Evolutionary conservation across 139 green algal genomes (phyloP).

Genomic region (Trebouxia sp.): DNA sequence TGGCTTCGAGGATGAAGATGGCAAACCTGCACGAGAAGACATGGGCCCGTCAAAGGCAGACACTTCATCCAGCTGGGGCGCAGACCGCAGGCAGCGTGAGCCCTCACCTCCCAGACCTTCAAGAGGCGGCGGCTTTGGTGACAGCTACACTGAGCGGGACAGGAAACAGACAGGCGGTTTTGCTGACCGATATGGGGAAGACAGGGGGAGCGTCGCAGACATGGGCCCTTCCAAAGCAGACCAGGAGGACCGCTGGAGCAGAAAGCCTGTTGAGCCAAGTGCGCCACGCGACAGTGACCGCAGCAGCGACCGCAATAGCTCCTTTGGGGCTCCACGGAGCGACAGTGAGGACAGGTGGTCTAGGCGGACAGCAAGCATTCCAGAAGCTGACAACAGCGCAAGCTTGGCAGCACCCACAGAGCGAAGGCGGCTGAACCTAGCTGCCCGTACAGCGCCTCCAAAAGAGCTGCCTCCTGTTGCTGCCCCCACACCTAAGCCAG

Average conservation of each 20-base stretch:
- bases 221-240: conserved; percentile 64
- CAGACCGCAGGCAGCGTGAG: conserved; percentile 50
- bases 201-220: conserved; percentile 24
- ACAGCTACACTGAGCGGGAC: conserved; percentile 20
- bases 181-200: conserved; percentile 25
- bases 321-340: conserved; percentile 36
- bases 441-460: conserved; percentile 56
- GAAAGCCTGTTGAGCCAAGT: conserved; percentile 50
- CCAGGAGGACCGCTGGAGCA: conserved; percentile 71
- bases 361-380: not conserved
- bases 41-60: conserved; percentile 77
- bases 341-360: conserved; percentile 45
- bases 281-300: conserved; percentile 30
- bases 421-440: conserved; percentile 64
- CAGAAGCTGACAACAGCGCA: not conserved
- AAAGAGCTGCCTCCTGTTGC: conserved; percentile 5
- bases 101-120: conserved; percentile 10
- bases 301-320: conserved; percentile 40
- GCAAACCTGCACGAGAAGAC: conserved; percentile 34
- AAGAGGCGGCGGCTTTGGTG: conserved; percentile 36
- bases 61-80: conserved; percentile 72
- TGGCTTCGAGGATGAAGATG: conserved; percentile 36
- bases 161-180: conserved; percentile 39
- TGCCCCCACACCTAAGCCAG: not conserved
- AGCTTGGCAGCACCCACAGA: conserved; percentile 29